Base-by-base conservation (phyloP, 2,329 filamentous ascomycete genomes). In the Botryotinia calthae region DNA sequence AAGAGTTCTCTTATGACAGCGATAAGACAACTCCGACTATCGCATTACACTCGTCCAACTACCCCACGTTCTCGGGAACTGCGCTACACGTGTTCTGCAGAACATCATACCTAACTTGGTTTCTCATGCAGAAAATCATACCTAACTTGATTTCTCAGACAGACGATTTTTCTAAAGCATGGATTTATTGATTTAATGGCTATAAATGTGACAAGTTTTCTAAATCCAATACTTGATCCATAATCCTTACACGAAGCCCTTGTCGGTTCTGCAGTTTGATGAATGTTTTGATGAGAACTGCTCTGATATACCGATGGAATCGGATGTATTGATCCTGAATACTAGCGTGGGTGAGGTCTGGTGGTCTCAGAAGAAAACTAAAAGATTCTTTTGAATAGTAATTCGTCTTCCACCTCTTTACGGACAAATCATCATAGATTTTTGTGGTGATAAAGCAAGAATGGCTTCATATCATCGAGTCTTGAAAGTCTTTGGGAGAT, bases 381-480 rank as follows among this genome's bases (percentile, higher is more conserved):
- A 7, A 14, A 2, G 14, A n/a, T 0, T 1, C 0, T 31, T 10
- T 20, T 31, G 16, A 20, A 63, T 16, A 4, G 14, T 5, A 42
- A 8, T 5, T 9, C 7, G 6, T 20, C 20, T 8, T 10, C 8
- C 25, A 4, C 1, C 1, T 10, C 4, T 62, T n/a, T 1, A 14
- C 44, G 4, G n/a, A 44, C 16, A 9, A 6, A 22, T 40, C 7
- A 5, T 6, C 56, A 20, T 34, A 58, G 58, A 6, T 31, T 25
- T 61, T 54, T 25, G 22, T 48, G 64, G n/a, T 67, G 67, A 74
- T 48, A 22, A 31, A 70, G 65, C 16, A 44, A 42, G 2, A 44
- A 81, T 81, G 80, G 77, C 80, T 40, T 82, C 81, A 16, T 81
- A 82, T 69, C 80, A 81, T 68, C 79, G 79, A 37, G 75, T 81